Conservation (phyloP, 371 early-diverging fungal species). For the Rhizopus arrhizus region DNA sequence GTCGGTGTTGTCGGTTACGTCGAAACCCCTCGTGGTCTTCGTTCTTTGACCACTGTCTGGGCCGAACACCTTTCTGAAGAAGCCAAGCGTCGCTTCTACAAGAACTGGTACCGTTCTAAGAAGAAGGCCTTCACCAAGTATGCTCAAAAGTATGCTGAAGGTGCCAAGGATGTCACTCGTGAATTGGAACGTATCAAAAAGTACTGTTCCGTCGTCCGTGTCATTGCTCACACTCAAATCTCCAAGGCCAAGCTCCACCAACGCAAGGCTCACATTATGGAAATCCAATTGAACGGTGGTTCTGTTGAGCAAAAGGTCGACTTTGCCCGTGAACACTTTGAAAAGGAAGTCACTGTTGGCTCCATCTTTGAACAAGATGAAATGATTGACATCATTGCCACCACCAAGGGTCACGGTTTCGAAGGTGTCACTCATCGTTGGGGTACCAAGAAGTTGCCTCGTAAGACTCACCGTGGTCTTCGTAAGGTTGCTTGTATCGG, state of each 20-base stretch:
- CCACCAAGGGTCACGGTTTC: constrained; percentile 99
- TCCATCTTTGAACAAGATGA: constrained; percentile 98
- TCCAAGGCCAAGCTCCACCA: constrained; percentile 92
- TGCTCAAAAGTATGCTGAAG: constrained; percentile 94
- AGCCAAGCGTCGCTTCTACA: constrained; percentile 99
- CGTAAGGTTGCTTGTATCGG: constrained; percentile 99
- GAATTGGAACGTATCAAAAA: constrained; percentile 98
- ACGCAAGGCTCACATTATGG: constrained; percentile 99
- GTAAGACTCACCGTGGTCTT: constrained; percentile 99
- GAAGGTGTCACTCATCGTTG: constrained; percentile 99
- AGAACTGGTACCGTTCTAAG: constrained; percentile 99
- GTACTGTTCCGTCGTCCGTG: constrained; percentile 98
- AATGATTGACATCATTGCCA: constrained; percentile 99
- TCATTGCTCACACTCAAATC: constrained; percentile 98
- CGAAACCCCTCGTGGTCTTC: constrained; percentile 98
- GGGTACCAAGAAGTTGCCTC: constrained; percentile 99
- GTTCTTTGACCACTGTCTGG: constrained; percentile 98
- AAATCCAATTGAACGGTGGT: constrained; percentile 99
- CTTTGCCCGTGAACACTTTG: constrained; percentile 97
- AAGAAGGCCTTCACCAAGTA: constrained; percentile 99
- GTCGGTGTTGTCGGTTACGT: constrained; percentile 99
- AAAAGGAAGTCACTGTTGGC: constrained; percentile 92
- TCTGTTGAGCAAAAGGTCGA: constrained; percentile 97
- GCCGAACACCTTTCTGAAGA: constrained; percentile 99
- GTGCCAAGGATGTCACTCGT: constrained; percentile 85